Evolutionary conservation across 2,329 filamentous ascomycete genomes (phyloP).

Genomic region (Sclerotiophoma versabilis): DNA sequence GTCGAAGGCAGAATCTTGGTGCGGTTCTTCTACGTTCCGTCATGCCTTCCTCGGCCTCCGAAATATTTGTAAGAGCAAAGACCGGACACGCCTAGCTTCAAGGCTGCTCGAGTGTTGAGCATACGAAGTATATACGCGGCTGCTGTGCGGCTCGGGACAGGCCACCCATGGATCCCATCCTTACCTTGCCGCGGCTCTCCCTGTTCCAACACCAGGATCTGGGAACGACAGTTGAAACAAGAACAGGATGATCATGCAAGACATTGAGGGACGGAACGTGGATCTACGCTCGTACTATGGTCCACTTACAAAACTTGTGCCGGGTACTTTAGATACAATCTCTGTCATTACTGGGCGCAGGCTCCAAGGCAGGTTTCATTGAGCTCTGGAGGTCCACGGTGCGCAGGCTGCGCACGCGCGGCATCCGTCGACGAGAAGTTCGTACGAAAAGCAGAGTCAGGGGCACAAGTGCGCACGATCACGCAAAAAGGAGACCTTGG

Average conservation of each 20-base stretch:
- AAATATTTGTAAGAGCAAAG: slow-evolving; percentile 2
- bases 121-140: neutral
- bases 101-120: neutral
- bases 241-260: neutral
- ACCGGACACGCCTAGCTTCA: neutral
- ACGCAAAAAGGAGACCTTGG: neutral
- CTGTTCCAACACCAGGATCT: slow-evolving; percentile 6
- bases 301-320: no score
- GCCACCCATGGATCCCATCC: neutral
- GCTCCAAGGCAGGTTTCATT: neutral
- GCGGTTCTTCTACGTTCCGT: slow-evolving; percentile 3
- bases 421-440: neutral
- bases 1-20: slow-evolving; percentile 5
- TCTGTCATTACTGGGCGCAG: neutral
- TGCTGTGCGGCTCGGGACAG: neutral
- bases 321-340: neutral
- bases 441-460: neutral
- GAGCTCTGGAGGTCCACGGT: neutral
- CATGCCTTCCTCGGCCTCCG: neutral
- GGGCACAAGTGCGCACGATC: neutral
- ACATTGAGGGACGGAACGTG: neutral
- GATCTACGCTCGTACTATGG: slow-evolving; percentile 5
- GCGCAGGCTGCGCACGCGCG: neutral
- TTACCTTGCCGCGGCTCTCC: neutral
- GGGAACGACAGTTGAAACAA: slow-evolving; percentile 12